Evolutionary conservation across 345 rosid species (phyloP).

Genomic region (Ceriops zippeliana): DNA sequence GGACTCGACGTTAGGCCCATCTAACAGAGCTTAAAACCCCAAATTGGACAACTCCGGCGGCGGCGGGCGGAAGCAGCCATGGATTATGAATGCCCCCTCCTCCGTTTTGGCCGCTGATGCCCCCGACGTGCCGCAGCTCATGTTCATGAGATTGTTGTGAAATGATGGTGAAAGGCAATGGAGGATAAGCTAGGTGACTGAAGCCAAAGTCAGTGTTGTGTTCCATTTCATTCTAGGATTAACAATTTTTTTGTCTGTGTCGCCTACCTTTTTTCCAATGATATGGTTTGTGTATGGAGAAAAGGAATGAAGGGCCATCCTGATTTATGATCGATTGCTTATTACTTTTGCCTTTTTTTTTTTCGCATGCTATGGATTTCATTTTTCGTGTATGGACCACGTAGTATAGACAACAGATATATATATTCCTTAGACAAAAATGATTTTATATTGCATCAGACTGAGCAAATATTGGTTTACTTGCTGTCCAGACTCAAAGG

Average conservation of each 20-base stretch:
- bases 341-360: too few species aligned
- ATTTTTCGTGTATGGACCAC: too few species aligned
- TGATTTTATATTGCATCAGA: too few species aligned
- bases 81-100: slow-evolving; percentile 46
- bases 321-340: too few species aligned
- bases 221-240: not conserved
- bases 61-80: not conserved
- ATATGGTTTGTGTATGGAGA: not conserved
- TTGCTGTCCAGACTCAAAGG: not conserved
- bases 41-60: not conserved
- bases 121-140: slow-evolving; percentile 70
- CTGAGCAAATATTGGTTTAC: not conserved
- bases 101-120: slow-evolving; percentile 88
- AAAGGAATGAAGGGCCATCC: too few species aligned
- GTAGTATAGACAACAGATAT: too few species aligned
- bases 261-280: not conserved
- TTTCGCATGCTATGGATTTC: too few species aligned
- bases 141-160: slow-evolving; percentile 71
- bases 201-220: slow-evolving; percentile 52
- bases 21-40: too few species aligned
- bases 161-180: slow-evolving; percentile 54
- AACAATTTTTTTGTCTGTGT: not conserved
- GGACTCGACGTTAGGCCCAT: too few species aligned
- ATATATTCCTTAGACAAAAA: too few species aligned
- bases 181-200: slow-evolving; percentile 49